A percentile compares a stretch with the other conserved stretches of the same genome.
Evolutionary conservation across 331 rosid genomes (phyloP).

Genomic region (Phaseolus coccineus): DNA sequence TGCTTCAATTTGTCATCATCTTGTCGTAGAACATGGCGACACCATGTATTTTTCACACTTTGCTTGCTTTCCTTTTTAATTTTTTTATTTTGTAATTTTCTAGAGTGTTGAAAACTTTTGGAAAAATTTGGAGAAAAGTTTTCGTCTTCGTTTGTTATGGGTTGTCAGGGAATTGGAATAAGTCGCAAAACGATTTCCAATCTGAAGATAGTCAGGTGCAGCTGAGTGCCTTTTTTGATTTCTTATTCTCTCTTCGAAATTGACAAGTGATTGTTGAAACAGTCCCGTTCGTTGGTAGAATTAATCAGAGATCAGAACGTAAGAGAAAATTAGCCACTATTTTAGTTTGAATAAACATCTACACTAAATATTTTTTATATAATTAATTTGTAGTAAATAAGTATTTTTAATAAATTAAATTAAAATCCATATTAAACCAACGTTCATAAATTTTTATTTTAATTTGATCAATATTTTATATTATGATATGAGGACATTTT

Average conservation of each 20-base stretch:
- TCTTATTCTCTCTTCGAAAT: conserved; percentile 3
- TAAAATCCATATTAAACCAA: too few relatives aligned
- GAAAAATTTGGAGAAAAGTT: not conserved
- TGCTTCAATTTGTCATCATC: not conserved
- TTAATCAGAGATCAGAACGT: not conserved
- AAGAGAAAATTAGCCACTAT: not conserved
- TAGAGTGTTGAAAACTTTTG: not conserved
- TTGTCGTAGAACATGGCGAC: not conserved
- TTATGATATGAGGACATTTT: too few relatives aligned
- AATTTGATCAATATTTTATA: too few relatives aligned
- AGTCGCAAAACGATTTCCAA: not conserved
- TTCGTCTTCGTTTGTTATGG: not conserved
- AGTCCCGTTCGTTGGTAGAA: not conserved
- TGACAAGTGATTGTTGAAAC: conserved; percentile 35
- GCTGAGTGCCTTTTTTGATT: conserved; percentile 30
- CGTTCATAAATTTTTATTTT: too few relatives aligned
- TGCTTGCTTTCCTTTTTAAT: not conserved
- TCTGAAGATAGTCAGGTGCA: not conserved
- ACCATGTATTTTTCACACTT: not conserved
- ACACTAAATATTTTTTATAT: not conserved
- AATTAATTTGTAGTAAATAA: not conserved
- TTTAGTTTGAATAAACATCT: not conserved
- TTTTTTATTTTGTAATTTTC: not conserved
- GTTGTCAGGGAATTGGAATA: conserved; percentile 26
- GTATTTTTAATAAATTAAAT: not conserved